Base-by-base conservation (phyloP, 2,329 filamentous ascomycete species). In the Colletotrichum tabaci region DNA sequence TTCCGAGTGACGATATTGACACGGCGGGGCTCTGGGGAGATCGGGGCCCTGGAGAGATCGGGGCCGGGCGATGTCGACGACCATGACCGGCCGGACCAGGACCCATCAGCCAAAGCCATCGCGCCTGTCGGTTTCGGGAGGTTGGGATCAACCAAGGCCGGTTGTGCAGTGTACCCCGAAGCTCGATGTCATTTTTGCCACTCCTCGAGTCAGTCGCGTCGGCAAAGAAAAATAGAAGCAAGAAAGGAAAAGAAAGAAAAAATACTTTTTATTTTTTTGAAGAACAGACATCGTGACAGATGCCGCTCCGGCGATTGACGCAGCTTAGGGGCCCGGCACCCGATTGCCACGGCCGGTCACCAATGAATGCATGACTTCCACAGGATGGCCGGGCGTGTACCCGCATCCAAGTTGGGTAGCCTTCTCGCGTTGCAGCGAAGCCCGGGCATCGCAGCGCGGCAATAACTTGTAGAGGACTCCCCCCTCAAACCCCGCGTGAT, bases 1-100 rank as follows among this genome's bases (percentile, higher is more conserved):
- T 2, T 15, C n/a, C 30, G 44, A 52, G 50, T 30, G 38, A 52
- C 50, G 57, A 61, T 52, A 44, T 61, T 67, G 63, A 44, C 49
- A 57, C 57, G 68, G 44, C 57, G 42, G 57, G 57, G 26, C 23
- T 26, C 26, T 26, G 26, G 4, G 26, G 26, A 26, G 26, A 26
- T 26, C 3, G 26, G 26, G 26, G 26, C 26, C 26, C 26, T 26
- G 26, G 26, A 4, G 26, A 26, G 26, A 26, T 26, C 26, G 26
- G 26, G 26, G 26, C 26, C 26, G 26, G 26, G 4, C 26, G 26
- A 26, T 26, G 26, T 26, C 3, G 26, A 26, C 26, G 26, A 26
- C 26, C 3, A 26, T 26, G 26, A 26, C 26, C 26, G 26, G 26
- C 26, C 26, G 26, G 26, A 26, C 26, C 26, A 26, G 26, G 26